phyloP scores from a whole-genome alignment of 2,329 filamentous ascomycete genomes.

The Epichloe gansuensis region DNA sequence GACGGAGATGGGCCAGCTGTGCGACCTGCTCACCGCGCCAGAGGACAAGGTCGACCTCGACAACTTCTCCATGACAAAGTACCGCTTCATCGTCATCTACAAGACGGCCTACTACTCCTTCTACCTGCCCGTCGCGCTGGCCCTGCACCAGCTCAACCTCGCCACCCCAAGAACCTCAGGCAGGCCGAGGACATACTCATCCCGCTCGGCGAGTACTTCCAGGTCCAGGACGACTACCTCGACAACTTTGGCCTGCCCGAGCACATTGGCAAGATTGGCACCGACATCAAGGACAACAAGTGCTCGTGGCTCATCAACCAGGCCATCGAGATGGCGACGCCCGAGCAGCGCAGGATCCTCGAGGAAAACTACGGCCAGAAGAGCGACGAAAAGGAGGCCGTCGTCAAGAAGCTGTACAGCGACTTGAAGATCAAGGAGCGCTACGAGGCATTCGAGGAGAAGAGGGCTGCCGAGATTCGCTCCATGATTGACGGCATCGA shows the following conservation, averaged over 20 bases:
- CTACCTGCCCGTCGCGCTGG: conserved; percentile 90
- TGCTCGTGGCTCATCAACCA: conserved; percentile 98
- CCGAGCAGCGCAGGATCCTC: conserved; percentile 77
- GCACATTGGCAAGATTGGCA: conserved; percentile 95
- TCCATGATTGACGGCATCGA: conserved; percentile 68
- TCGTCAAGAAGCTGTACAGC: conserved; percentile 78
- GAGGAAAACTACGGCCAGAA: conserved; percentile 93
- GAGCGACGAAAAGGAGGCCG: conserved; percentile 68
- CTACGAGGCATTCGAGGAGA: conserved; percentile 85
- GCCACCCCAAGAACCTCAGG: conserved; percentile 82
- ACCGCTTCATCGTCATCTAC: conserved; percentile 97
- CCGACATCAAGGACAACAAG: conserved; percentile 99
- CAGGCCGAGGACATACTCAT: conserved; percentile 86
- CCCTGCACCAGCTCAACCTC: conserved; percentile 72
- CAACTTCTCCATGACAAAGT: conserved; percentile 94
- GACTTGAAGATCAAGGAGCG: conserved; percentile 74
- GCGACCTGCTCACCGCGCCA: conserved; percentile 88
- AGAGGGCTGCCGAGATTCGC: conserved; percentile 65
- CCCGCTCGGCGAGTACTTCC: conserved; percentile 97
- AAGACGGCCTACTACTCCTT: conserved; percentile 99
- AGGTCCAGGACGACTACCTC: conserved; percentile 96
- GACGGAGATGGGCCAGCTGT: conserved; percentile 90
- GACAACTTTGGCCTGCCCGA: conserved; percentile 93
- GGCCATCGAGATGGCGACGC: conserved; percentile 65
- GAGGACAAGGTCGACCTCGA: conserved; percentile 86